phyloP scores from a whole-genome alignment of 805 yeast genomes.

The Candida stauntonica region DNA sequence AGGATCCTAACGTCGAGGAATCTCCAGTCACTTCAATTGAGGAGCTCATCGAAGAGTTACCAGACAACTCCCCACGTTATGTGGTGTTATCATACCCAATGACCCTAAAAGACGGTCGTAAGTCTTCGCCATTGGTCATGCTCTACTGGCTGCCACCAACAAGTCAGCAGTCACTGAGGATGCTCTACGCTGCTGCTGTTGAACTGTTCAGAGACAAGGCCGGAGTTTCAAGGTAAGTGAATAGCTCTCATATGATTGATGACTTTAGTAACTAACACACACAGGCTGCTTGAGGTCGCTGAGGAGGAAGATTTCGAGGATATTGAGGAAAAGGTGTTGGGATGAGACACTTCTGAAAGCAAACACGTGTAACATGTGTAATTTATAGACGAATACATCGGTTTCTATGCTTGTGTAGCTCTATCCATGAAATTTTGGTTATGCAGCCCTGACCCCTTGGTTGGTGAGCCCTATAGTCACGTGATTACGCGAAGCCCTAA shows the following conservation, averaged over 20 bases:
- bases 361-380: too few species aligned
- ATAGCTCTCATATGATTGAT: too few species aligned
- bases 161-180: slow-evolving; percentile 72
- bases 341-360: too few species aligned
- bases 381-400: too few species aligned
- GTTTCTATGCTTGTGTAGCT: too few species aligned
- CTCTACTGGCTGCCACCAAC: slow-evolving; percentile 89
- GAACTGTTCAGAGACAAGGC: slow-evolving; percentile 67
- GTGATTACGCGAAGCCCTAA: slow-evolving; percentile 1
- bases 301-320: slow-evolving; percentile 72
- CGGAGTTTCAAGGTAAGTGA: slow-evolving; percentile 30
- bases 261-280: slow-evolving; percentile 14
- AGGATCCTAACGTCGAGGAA: slow-evolving; percentile 37
- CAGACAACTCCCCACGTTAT: slow-evolving; percentile 78
- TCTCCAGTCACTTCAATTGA: slow-evolving; percentile 49
- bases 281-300: slow-evolving; percentile 52
- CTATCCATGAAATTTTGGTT: too few species aligned
- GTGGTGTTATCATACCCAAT: slow-evolving; percentile 74
- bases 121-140: slow-evolving; percentile 68
- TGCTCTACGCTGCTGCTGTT: slow-evolving; percentile 89
- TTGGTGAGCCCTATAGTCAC: slow-evolving; percentile 1
- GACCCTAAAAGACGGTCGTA: slow-evolving; percentile 64
- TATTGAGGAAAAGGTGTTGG: slow-evolving; percentile 34
- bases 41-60: slow-evolving; percentile 69
- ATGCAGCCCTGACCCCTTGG: neutral